A percentile compares a stretch with the other conserved stretches of the same genome.
phyloP scores from a whole-genome alignment of 2,329 filamentous ascomycete genomes.

The Chaetomium sp. region DNA sequence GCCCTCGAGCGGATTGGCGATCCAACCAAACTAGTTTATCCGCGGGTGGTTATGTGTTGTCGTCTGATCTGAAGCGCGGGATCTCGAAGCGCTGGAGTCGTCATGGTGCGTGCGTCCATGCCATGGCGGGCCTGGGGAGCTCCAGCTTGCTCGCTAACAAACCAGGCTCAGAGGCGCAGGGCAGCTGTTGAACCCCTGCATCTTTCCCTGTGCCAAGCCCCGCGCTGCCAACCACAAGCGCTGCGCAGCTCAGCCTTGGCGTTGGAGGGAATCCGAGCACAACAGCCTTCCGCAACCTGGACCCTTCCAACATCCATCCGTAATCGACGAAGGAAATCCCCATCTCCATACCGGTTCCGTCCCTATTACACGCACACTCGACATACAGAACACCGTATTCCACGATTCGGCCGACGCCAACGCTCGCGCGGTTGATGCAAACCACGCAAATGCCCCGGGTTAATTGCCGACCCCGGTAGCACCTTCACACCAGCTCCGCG shows the following conservation, averaged over 20 bases:
- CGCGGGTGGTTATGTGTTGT: not conserved
- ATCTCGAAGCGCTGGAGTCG: not conserved
- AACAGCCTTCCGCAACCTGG: constrained; percentile 1
- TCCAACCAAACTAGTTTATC: too few species aligned
- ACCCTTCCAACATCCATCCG: too few species aligned
- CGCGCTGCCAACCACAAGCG: constrained; percentile 9
- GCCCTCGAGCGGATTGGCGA: not conserved
- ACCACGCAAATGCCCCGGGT: not conserved
- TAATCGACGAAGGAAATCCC: too few species aligned
- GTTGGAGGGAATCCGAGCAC: constrained; percentile 14
- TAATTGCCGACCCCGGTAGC: constrained; percentile 2
- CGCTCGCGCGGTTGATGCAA: constrained; percentile 9
- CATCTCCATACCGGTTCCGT: too few species aligned
- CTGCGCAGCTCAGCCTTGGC: constrained; percentile 1
- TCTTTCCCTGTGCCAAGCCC: not conserved
- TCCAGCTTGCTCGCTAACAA: not conserved
- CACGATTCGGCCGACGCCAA: not conserved
- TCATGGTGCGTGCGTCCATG: not conserved
- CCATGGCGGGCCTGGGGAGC: not conserved
- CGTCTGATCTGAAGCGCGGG: not conserved
- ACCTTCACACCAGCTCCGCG: not conserved
- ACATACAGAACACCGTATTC: not conserved
- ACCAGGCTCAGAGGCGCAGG: not conserved
- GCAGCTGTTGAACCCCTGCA: constrained; percentile 12
- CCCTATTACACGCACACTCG: not conserved